phyloP scores from a whole-genome alignment of 2,329 filamentous ascomycete species.

The Colletotrichum sp. region DNA sequence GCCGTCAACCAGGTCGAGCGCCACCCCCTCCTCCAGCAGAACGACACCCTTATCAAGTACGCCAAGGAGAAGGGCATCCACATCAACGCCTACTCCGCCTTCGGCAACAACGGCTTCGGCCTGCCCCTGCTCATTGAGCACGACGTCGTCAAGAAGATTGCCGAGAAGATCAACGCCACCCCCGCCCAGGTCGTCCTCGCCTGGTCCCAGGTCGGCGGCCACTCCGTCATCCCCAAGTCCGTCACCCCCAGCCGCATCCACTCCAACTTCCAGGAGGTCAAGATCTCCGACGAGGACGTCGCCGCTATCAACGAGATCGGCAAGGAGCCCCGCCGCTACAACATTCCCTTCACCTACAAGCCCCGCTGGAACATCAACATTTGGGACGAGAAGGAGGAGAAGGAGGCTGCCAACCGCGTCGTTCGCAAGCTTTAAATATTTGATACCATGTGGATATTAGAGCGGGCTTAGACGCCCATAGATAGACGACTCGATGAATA shows the following conservation, averaged over 20 bases:
- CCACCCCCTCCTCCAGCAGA: conserved; percentile 66
- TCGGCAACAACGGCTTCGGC: conserved; percentile 50
- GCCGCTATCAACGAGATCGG: conserved; percentile 67
- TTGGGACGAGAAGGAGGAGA: conserved; percentile 59
- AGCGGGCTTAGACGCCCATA: not conserved
- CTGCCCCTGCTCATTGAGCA: conserved; percentile 63
- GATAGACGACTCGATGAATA: conserved; percentile 11
- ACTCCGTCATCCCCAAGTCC: conserved; percentile 78
- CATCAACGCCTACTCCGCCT: conserved; percentile 68
- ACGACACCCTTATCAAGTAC: conserved; percentile 64
- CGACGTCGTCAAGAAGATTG: conserved; percentile 59
- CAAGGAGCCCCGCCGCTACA: conserved; percentile 50
- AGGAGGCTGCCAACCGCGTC: conserved; percentile 52
- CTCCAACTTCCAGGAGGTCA: conserved; percentile 72
- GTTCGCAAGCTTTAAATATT: conserved; percentile 33
- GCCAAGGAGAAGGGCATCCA: conserved; percentile 67
- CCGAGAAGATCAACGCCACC: conserved; percentile 49
- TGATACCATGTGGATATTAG: conserved; percentile 11
- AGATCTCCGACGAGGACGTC: conserved; percentile 64
- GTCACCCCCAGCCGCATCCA: conserved; percentile 72
- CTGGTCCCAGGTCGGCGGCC: conserved; percentile 65
- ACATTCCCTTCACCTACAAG: conserved; percentile 49
- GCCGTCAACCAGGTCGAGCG: conserved; percentile 75
- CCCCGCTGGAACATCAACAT: conserved; percentile 59
- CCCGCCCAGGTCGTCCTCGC: conserved; percentile 56